Percentiles rank a stretch among this genome's conserved stretches.
Conservation (phyloP, 2,329 filamentous ascomycete genomes). For the Tothia fuscella region DNA sequence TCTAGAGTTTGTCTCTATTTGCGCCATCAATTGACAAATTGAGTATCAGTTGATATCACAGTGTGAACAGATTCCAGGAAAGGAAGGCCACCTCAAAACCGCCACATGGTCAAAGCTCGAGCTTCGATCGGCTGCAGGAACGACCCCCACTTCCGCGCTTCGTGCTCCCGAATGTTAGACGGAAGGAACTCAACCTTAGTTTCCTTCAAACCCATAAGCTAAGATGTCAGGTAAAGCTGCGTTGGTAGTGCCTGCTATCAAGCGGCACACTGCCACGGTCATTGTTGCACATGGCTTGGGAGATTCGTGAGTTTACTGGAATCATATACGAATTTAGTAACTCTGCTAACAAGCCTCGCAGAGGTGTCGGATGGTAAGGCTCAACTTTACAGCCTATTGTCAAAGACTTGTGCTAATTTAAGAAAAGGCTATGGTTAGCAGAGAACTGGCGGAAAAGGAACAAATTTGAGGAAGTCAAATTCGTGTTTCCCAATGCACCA, state of each 20-base stretch:
- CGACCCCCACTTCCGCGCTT: too few relatives aligned
- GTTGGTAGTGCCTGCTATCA: conserved; percentile 66
- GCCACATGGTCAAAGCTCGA: too few relatives aligned
- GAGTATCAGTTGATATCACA: too few relatives aligned
- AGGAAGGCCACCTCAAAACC: too few relatives aligned
- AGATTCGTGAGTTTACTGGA: conserved; percentile 42
- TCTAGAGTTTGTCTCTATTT: too few relatives aligned
- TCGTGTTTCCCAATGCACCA: conserved; percentile 87
- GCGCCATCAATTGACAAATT: too few relatives aligned
- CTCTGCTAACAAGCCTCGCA: background rate
- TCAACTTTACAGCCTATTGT: background rate
- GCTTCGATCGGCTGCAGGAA: too few relatives aligned
- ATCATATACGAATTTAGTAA: background rate
- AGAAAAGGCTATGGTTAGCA: conserved; percentile 55
- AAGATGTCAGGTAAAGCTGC: conserved; percentile 34
- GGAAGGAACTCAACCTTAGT: too few relatives aligned
- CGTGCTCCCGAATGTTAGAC: too few relatives aligned
- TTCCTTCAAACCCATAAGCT: too few relatives aligned
- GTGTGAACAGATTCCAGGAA: too few relatives aligned
- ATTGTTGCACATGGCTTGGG: conserved; percentile 91
- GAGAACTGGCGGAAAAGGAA: conserved; percentile 74
- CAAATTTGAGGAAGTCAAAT: conserved; percentile 80
- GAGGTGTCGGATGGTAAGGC: conserved; percentile 51
- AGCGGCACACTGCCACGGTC: conserved; percentile 81
- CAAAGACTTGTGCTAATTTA: conserved; percentile 11